Base-by-base conservation (phyloP, 2,329 filamentous ascomycete species). In the Curvularia sp. region DNA sequence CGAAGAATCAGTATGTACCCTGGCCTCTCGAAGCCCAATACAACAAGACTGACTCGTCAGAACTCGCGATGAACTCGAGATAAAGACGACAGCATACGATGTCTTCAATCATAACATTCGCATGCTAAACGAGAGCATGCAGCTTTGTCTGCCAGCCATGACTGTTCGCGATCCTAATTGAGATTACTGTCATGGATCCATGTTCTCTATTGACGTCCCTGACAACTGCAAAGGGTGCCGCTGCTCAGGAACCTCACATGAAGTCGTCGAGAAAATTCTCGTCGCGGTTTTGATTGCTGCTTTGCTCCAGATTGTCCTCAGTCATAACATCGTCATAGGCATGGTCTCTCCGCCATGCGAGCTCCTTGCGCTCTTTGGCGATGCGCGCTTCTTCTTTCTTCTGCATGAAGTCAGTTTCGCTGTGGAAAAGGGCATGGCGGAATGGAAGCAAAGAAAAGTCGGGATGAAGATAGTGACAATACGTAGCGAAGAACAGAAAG, bases 271-370 rank as follows among this genome's bases (percentile, higher is more conserved):
- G 85, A 81, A 91, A 93, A 75, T 91, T 83, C 59, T 88, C 86
- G 62, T 85, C 84, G 13, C 92, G 86, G 72, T 97, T 88, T 78
- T 97, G 91, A 78, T 99, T 99, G 80, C 89, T 97, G 55, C 88
- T 87, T 22, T 78, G 80, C 43, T 87, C 87, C 81, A 96, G 84
- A 69, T 90, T 89, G 57, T 97, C 91, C 53, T 96, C 92, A 4
- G 86, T 87, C 77, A 97, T 93, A 53, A 97, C 79, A 47, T 97
- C 93, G 74, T 98, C 95, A 77, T 99, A 99, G 1, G 93, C 94
- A 79, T 99, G 94, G n/a, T 97, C 93, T 79, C 95, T 95, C 78
- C 96, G 92, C 84, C 88, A 96, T 77, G 96, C 96, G 79, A 94
- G 86, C 78, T 96, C 89, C 78, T 92, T 90, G 64, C 92, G 85